Evolutionary conservation across 1,284 basidiomycete species (phyloP), one percentile per base, ranked within the genome.

Genomic region (Boletus semigastroideus): DNA sequence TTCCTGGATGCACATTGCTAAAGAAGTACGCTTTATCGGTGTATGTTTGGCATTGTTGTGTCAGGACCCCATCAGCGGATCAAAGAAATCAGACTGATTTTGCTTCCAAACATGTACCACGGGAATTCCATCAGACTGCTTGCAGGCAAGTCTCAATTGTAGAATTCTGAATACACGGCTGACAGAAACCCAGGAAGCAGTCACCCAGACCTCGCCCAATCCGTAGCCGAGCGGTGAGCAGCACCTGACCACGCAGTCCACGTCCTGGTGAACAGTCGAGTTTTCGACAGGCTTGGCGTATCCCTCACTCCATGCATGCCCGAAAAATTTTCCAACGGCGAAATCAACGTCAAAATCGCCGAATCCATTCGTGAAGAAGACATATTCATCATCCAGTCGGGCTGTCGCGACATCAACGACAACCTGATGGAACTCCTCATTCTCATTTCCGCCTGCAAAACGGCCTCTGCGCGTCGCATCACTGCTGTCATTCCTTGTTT

Each of bases 401-500:
- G 86, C 25, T 88, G 82, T 71, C 73, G 74, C 65, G 87, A 91
- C 64, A 86, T 87, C 61, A 90, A 91, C 69, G 90, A 92, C 73
- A 85, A 88, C 71, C 78, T 93, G 58, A 93, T 93, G 92, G 91
- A 94, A 69, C 90, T 94, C 55, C 85, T 94, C 69, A 89, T 94
- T 64, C 84, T 94, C 68, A 86, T 92, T 60, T 88, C 87, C 54
- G 97, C 96, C 4, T 98, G 96, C 82, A 98, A 96, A 74, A 98
- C 94, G 0, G 94, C 96, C 2, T 95, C 93, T 2, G 96, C 96
- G 1, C 86, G 94, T 55, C 83, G 97, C 48, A 97, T 98, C 75
- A 99, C 97, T 9, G 97, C 96, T 19, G 94, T 99, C 65, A 96
- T 99, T 58, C 97, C 96, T 12, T 97, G 93, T 71, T 99, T 91